Conservation (phyloP, 257 asterid species). For the Gynochthodes officinalis region DNA sequence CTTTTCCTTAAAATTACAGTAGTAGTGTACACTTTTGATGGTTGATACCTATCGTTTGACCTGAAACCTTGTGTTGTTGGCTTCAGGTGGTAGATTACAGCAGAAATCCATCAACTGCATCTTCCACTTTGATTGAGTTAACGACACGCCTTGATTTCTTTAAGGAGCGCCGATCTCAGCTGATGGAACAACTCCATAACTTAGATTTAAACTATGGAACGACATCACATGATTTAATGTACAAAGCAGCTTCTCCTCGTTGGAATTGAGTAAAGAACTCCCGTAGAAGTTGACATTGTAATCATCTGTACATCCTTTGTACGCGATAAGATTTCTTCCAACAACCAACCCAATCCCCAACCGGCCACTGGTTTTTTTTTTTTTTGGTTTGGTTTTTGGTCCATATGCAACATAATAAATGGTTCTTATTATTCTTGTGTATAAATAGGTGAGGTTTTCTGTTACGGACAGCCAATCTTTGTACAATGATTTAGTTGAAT, state of each 20-base stretch:
- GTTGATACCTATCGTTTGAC: not conserved
- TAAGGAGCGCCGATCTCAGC: constrained; percentile 94
- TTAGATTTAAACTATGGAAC: constrained; percentile 71
- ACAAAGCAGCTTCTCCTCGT: constrained; percentile 75
- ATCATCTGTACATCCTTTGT: constrained; percentile 45
- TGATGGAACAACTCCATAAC: constrained; percentile 93
- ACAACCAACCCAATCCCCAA: no score
- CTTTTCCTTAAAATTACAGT: not conserved
- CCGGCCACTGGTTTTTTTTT: no score
- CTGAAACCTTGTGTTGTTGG: not conserved
- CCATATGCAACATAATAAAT: no score
- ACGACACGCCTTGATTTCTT: constrained; percentile 90
- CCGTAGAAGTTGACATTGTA: constrained; percentile 9
- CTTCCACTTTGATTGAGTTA: constrained; percentile 79
- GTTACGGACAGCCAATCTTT: no score
- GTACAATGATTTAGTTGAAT: no score
- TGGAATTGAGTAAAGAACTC: constrained; percentile 54
- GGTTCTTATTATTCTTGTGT: no score
- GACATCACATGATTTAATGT: constrained; percentile 53
- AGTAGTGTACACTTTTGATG: not conserved
- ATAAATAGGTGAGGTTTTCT: no score
- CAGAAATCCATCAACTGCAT: constrained; percentile 55
- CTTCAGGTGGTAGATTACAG: constrained; percentile 53
- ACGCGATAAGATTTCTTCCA: not conserved
- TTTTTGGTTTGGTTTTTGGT: no score